Conservation (phyloP, 805 yeast genomes). For the Metschnikowia santaceciliae region DNA sequence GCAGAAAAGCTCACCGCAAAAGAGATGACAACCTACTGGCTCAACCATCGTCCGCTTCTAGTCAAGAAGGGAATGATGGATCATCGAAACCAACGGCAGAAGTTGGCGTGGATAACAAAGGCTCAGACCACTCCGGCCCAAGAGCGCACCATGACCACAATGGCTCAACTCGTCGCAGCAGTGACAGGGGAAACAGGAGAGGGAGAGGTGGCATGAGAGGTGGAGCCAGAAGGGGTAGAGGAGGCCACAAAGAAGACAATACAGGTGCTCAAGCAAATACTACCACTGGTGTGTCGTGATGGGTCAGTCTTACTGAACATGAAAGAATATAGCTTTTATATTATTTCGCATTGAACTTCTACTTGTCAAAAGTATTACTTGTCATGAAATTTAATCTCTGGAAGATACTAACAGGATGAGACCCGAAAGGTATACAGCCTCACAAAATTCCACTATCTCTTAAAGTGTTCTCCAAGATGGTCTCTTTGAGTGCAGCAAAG, state of each 20-base stretch:
- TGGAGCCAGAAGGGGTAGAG: slow-evolving; percentile 6
- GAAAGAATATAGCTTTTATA: background rate
- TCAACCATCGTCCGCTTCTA: background rate
- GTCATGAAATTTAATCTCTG: background rate
- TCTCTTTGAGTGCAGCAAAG: slow-evolving; percentile 79
- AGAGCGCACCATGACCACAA: background rate
- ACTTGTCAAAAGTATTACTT: background rate
- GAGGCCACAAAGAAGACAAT: background rate
- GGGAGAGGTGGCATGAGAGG: slow-evolving; percentile 12
- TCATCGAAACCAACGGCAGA: background rate
- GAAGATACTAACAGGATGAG: background rate
- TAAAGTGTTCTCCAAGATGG: slow-evolving; percentile 69
- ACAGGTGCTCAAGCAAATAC: background rate
- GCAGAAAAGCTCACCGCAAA: slow-evolving; percentile 1
- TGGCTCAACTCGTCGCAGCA: background rate
- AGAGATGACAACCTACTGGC: background rate
- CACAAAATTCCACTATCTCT: slow-evolving; percentile 70
- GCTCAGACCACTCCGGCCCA: background rate
- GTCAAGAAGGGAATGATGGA: background rate
- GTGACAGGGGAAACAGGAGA: slow-evolving; percentile 18
- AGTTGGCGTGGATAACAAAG: background rate
- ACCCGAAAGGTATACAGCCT: background rate
- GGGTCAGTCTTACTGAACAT: background rate
- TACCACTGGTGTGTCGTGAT: background rate
- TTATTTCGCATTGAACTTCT: background rate